Evolutionary conservation across 257 asterid genomes (phyloP).

Genomic region (Haberlea rhodopensis): DNA sequence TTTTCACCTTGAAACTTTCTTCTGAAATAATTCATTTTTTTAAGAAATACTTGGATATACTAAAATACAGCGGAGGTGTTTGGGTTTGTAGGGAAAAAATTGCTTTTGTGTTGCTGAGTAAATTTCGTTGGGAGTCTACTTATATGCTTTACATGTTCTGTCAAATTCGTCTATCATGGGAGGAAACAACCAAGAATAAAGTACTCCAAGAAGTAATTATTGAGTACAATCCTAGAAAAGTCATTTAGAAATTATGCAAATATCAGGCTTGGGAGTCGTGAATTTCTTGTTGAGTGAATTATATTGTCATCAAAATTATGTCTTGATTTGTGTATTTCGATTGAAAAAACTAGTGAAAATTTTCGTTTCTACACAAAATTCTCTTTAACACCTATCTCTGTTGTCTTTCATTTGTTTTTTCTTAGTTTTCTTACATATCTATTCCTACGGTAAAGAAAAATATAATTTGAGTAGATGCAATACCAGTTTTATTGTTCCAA

Average conservation of each 20-base stretch:
- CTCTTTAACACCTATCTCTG: neutral
- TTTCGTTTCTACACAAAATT: neutral
- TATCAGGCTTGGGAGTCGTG: neutral
- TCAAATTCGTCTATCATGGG: neutral
- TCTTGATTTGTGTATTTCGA: neutral
- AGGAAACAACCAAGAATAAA: neutral
- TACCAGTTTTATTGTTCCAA: neutral
- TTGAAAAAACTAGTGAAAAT: neutral
- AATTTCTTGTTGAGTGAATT: neutral
- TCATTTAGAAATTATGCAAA: neutral
- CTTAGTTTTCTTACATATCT: conserved; percentile 3
- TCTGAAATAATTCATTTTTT: neutral
- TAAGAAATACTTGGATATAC: neutral
- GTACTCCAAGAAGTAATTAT: neutral
- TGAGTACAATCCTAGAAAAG: neutral
- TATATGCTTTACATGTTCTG: neutral
- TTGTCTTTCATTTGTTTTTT: conserved; percentile 6
- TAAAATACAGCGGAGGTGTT: neutral
- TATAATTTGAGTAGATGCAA: neutral
- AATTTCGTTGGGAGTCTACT: neutral
- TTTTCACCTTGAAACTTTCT: neutral
- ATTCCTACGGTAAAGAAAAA: neutral
- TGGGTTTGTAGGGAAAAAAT: neutral
- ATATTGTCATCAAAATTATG: neutral
- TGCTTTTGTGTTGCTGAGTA: neutral